Evolutionary conservation across 192 early-diverging fungal genomes (phyloP).

Genomic region (Chytriomyces confervae): DNA sequence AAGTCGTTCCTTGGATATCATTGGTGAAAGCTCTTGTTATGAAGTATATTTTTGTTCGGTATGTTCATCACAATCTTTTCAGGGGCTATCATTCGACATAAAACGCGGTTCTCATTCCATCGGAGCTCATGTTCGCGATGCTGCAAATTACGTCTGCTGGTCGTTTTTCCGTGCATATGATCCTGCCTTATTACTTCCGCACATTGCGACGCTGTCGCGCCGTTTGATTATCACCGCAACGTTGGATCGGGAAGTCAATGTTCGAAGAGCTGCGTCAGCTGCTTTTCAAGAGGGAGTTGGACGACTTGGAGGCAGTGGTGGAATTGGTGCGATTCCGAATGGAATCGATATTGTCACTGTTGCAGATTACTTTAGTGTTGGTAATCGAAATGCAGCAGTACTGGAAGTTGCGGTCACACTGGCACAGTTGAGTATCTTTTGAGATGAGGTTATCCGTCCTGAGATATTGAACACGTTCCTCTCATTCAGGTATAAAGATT

Average conservation of each 20-base stretch:
- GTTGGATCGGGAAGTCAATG: constrained; percentile 93
- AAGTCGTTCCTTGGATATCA: constrained; percentile 82
- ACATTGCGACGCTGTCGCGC: constrained; percentile 71
- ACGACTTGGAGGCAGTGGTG: constrained; percentile 51
- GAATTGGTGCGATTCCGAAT: constrained; percentile 77
- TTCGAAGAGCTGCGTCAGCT: constrained; percentile 90
- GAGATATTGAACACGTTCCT: neutral
- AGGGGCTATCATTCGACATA: constrained; percentile 87
- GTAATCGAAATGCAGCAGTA: constrained; percentile 80
- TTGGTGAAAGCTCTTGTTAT: constrained; percentile 40
- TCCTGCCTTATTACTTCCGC: constrained; percentile 67
- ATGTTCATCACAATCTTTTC: neutral
- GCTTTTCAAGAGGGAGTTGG: constrained; percentile 99
- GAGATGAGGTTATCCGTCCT: neutral
- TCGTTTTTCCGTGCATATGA: constrained; percentile 93
- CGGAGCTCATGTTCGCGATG: constrained; percentile 92
- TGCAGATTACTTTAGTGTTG: constrained; percentile 92
- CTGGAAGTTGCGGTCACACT: constrained; percentile 73
- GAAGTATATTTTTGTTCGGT: neutral
- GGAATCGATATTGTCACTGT: constrained; percentile 90
- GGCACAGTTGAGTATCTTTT: constrained; percentile 61
- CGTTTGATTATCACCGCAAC: constrained; percentile 79
- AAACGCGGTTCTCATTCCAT: constrained; percentile 88
- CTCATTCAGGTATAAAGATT: constrained; percentile 69
- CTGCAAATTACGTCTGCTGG: constrained; percentile 97